These are phyloP conservation scores for Drechslerella coelobrocha DNA, from an alignment of 2,329 filamentous ascomycete genomes.

Conservation along the genomic window DNA sequence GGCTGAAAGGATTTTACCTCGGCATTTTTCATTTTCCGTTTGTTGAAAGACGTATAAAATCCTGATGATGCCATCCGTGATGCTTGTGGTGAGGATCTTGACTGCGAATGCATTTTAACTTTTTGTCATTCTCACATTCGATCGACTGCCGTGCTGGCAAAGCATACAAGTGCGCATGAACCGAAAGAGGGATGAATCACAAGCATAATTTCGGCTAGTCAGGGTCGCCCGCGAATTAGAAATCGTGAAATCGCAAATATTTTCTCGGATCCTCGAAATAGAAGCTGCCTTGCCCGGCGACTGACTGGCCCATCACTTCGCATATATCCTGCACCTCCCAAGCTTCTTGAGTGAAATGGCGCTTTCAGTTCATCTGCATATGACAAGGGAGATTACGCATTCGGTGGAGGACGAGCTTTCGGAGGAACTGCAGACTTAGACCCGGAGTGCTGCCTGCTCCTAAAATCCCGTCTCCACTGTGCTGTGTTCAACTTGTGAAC, in stretches of 20 bases:
- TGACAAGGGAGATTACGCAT: background rate
- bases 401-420: background rate
- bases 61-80: background rate
- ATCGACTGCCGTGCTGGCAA: background rate
- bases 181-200: constrained; percentile 1
- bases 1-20: constrained; percentile 7
- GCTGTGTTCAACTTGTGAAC: too few relatives aligned
- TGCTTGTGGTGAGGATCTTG: background rate
- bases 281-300: too few relatives aligned
- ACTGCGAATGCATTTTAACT: background rate
- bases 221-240: background rate
- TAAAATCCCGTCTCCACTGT: background rate
- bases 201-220: background rate
- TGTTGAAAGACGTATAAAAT: background rate
- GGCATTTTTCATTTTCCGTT: constrained; percentile 3
- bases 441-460: background rate
- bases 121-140: background rate
- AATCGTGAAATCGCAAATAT: background rate
- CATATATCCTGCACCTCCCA: too few relatives aligned
- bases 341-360: too few relatives aligned
- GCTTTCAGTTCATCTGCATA: background rate
- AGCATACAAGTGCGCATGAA: background rate
- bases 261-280: too few relatives aligned
- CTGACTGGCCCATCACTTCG: too few relatives aligned
- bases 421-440: background rate